Percentiles rank a stretch among this genome's conserved stretches.
Conservation (phyloP, 139 green algal species). For the Spirogloea muscicola region DNA sequence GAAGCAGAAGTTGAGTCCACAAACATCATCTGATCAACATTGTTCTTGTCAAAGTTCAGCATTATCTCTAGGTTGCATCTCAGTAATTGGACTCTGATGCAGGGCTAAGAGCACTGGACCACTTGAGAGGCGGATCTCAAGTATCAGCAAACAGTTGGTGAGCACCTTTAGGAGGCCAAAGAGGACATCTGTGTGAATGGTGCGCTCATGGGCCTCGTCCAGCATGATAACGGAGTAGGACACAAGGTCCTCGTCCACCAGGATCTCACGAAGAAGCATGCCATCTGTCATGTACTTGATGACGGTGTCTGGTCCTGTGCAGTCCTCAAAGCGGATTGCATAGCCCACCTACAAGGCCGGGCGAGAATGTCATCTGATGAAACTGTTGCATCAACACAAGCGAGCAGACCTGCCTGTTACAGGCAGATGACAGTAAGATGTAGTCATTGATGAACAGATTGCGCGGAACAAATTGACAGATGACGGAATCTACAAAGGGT, state of each 20-base stretch:
- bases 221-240: constrained; percentile 85
- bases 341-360: no score
- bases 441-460: not conserved
- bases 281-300: constrained; percentile 98
- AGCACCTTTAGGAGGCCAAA: constrained; percentile 98
- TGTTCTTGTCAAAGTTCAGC: no score
- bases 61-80: no score
- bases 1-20: no score
- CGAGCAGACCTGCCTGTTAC: not conserved
- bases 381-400: no score
- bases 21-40: no score
- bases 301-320: constrained; percentile 74
- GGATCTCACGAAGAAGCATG: constrained; percentile 91
- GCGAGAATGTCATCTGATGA: no score
- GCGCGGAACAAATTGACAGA: constrained; percentile 45
- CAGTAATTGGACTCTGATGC: no score
- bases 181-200: constrained; percentile 94
- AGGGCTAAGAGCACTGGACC: no score
- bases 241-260: constrained; percentile 80
- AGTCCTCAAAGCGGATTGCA: constrained; percentile 96
- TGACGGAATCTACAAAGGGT: no score
- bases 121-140: no score
- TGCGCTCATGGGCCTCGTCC: constrained; percentile 97
- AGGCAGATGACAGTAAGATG: not conserved
- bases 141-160: no score